Base-by-base conservation (phyloP, 306 rosid species). In the Pyrus betulifolia region DNA sequence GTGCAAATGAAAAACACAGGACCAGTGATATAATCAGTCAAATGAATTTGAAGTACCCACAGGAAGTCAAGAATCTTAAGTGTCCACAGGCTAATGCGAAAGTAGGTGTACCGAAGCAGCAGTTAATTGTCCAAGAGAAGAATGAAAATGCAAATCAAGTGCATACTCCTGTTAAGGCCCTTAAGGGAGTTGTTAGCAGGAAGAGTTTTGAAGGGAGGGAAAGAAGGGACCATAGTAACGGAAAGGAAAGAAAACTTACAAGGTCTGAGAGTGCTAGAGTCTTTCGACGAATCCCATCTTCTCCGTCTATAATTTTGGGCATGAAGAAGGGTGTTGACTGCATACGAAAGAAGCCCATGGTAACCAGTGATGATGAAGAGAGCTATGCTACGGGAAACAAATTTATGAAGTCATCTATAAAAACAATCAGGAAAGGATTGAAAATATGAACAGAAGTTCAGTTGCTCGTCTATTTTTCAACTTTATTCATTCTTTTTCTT, bases 241-340 rank as follows among this genome's bases (percentile, higher is more conserved):
- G 86, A 52, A 88, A 88, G 82, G 93, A 69, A 73, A 88, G 85
- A 80, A 78, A 61, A 74, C 87, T 87, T 40, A 72, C 54, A 19
- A 91, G 99, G 83, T 89, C 92, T 40, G 97, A 94, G 84, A 96
- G 97, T 85, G 88, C 87, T 27, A 88, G 86, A 80, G 59, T 71
- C 67, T 85, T 96, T 70, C 89, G 89, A 82, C 63, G 98, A 83
- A 85, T 89, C 69, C 98, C 99, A 64, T 92, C 98, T 58, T 89
- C 99, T 75, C 99, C 98, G n/a, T 85, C 96, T 31, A 81, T 92
- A 84, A 86, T 92, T 60, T 60, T 84, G 74, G 96, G 96, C 60
- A 85, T 91, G 87, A 91, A 78, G 66, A 90, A 90, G 78, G 92
- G 96, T 57, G 87, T 87, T 31, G 97, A 90, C 80, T 78, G 84